Evolutionary conservation across 192 early-diverging fungal species (phyloP).

Genomic region (Gonapodya sp.): DNA sequence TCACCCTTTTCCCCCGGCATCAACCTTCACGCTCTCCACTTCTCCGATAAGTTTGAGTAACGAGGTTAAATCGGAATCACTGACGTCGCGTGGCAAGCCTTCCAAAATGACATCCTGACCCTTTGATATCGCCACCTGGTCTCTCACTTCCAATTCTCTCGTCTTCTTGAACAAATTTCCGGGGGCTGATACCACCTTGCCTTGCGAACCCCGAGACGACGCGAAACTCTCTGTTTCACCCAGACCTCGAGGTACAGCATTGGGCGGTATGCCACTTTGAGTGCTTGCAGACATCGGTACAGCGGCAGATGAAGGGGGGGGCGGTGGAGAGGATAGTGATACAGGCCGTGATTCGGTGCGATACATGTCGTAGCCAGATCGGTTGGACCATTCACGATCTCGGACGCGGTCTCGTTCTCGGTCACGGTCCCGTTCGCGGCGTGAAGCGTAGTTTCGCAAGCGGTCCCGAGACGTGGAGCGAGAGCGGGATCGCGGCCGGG

Average conservation of each 20-base stretch:
- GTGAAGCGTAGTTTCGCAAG: no score
- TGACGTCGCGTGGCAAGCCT: no score
- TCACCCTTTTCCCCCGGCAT: not conserved
- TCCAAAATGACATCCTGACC: no score
- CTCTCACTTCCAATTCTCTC: not conserved
- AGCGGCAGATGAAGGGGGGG: not conserved
- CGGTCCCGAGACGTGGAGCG: not conserved
- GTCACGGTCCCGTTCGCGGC: slow-evolving; percentile 26
- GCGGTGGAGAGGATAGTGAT: no score
- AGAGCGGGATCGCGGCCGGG: not conserved
- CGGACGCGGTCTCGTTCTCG: slow-evolving; percentile 42
- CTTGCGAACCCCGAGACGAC: not conserved
- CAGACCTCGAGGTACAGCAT: no score
- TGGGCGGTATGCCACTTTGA: no score
- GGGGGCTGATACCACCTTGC: not conserved
- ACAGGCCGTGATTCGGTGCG: no score
- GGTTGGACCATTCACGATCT: slow-evolving; percentile 22
- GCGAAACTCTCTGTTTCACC: not conserved
- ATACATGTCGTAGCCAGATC: not conserved
- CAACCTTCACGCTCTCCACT: not conserved
- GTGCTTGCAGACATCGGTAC: not conserved
- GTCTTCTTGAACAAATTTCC: not conserved
- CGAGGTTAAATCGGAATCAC: not conserved
- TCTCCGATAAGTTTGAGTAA: not conserved
- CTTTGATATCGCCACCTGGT: not conserved